These are phyloP conservation scores for Plasmodium billcollinsi DNA, from an alignment of 169 alveolate genomes.

Conservation along the genomic window DNA sequence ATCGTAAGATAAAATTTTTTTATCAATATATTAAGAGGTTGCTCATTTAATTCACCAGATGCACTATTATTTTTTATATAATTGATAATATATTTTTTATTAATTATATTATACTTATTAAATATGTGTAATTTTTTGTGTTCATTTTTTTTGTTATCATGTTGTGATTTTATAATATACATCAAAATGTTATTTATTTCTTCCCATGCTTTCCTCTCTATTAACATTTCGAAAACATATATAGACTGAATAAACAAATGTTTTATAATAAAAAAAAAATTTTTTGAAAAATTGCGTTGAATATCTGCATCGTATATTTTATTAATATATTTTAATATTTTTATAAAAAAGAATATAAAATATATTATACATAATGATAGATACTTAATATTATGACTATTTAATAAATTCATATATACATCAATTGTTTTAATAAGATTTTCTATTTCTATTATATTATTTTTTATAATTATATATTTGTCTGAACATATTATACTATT, in stretches of 20 bases:
- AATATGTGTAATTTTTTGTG: not conserved
- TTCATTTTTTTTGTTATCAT: conserved; percentile 14
- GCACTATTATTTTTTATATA: no score
- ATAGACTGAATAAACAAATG: conserved; percentile 55
- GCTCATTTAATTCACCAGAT: no score
- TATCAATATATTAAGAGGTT: not conserved
- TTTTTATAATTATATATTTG: conserved; percentile 33
- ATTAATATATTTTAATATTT: conserved; percentile 19
- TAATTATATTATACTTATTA: not conserved
- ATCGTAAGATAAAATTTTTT: conserved; percentile 25
- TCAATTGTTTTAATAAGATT: conserved; percentile 40
- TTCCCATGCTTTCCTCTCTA: not conserved
- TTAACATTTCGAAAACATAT: conserved; percentile 40
- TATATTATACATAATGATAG: not conserved
- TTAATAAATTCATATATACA: conserved; percentile 5
- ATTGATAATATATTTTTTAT: no score
- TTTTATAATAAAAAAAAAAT: conserved; percentile 44
- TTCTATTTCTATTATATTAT: conserved; percentile 55
- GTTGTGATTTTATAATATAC: not conserved
- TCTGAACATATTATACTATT: not conserved
- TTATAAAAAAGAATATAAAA: conserved; percentile 54
- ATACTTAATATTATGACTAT: not conserved
- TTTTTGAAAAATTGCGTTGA: not conserved
- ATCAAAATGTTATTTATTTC: not conserved
- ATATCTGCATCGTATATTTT: conserved; percentile 13